These are phyloP conservation scores for Alternaria infectoria DNA, from an alignment of 2,329 filamentous ascomycete genomes.

Conservation along the genomic window DNA sequence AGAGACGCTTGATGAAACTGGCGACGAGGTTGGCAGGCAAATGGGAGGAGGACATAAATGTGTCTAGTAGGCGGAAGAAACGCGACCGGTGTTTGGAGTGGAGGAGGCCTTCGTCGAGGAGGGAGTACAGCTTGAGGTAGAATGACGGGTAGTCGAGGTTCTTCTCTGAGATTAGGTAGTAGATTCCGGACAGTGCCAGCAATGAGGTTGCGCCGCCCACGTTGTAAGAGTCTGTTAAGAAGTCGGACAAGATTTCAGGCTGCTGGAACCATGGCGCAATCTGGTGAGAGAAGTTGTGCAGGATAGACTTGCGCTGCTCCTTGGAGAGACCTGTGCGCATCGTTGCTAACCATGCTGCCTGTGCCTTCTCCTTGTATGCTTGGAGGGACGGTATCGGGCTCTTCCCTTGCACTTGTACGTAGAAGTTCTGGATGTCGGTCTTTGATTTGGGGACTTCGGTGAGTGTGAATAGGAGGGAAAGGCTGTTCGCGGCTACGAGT, in stretches of 20 bases:
- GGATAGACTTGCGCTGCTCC: conserved; percentile 78
- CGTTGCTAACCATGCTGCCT: conserved; percentile 84
- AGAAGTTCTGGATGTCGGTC: conserved; percentile 73
- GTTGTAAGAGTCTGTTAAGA: conserved; percentile 92
- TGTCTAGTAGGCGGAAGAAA: conserved; percentile 91
- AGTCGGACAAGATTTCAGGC: conserved; percentile 91
- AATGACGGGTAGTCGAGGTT: conserved; percentile 97
- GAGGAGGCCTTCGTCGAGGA: conserved; percentile 83
- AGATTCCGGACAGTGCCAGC: conserved; percentile 88
- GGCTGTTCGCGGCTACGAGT: conserved; percentile 56
- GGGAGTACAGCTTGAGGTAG: conserved; percentile 90
- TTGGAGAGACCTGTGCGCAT: conserved; percentile 71
- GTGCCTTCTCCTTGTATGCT: conserved; percentile 78
- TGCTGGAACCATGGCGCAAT: conserved; percentile 90
- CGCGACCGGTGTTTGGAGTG: conserved; percentile 93
- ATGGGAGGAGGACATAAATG: conserved; percentile 89
- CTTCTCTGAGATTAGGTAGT: conserved; percentile 89
- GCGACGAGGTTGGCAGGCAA: conserved; percentile 88
- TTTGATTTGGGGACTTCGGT: conserved; percentile 73
- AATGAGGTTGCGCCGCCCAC: conserved; percentile 85
- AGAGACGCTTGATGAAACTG: conserved; percentile 94
- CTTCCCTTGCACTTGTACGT: conserved; percentile 68
- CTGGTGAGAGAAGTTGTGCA: conserved; percentile 75
- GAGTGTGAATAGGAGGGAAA: conserved; percentile 69
- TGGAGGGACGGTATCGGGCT: conserved; percentile 65